These are phyloP conservation scores for Mortierella sp. DNA, from an alignment of 371 early-diverging fungal genomes.

Conservation along the genomic window DNA sequence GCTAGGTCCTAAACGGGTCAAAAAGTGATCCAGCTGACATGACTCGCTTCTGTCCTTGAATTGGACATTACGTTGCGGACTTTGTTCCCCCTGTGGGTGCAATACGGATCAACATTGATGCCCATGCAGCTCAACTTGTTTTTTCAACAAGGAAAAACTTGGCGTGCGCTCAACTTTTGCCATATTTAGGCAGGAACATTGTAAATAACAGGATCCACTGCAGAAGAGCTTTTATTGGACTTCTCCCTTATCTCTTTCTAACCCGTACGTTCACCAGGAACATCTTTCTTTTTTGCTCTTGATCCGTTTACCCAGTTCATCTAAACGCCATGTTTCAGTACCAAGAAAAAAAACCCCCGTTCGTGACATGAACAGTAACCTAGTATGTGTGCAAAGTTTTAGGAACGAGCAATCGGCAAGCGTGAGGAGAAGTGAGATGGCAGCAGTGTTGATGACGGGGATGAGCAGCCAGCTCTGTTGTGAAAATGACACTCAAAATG, in stretches of 20 bases:
- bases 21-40: background rate
- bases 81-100: background rate
- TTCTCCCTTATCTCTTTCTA: background rate
- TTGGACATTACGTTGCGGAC: background rate
- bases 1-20: background rate
- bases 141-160: background rate
- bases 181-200: conserved; percentile 2
- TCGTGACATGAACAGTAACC: background rate
- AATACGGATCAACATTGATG: conserved; percentile 9
- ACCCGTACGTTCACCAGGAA: background rate
- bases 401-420: background rate
- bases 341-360: background rate
- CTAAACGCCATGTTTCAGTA: background rate
- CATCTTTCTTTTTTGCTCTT: background rate
- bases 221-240: background rate
- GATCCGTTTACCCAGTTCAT: background rate
- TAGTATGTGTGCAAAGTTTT: background rate
- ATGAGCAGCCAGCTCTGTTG: background rate
- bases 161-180: conserved; percentile 13
- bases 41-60: background rate
- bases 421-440: background rate
- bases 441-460: background rate
- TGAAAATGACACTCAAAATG: background rate
- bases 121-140: background rate
- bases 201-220: background rate